phyloP scores from a whole-genome alignment of 2,329 filamentous ascomycete genomes.

The Exophiala xenobiotica region DNA sequence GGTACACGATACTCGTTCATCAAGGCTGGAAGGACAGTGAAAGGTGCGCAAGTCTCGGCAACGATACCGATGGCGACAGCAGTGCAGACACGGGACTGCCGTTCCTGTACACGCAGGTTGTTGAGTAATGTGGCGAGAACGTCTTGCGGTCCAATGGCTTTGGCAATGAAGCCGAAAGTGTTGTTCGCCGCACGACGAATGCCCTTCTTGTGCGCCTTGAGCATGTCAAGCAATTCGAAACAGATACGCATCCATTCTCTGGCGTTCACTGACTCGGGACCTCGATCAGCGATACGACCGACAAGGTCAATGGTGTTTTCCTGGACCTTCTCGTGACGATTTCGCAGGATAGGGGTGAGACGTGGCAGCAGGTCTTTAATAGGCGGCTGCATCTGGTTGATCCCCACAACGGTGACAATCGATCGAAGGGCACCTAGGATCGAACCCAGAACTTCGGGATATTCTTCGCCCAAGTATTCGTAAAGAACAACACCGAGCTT shows the following conservation, averaged over 20 bases:
- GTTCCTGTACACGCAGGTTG: conserved; percentile 94
- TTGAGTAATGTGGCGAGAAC: conserved; percentile 93
- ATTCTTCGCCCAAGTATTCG: conserved; percentile 97
- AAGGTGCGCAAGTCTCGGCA: conserved; percentile 95
- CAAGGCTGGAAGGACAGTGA: conserved; percentile 94
- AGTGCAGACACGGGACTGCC: conserved; percentile 96
- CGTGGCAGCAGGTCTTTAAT: conserved; percentile 95
- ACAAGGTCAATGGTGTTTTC: conserved; percentile 99
- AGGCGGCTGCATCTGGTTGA: conserved; percentile 95
- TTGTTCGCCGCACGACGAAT: conserved; percentile 98
- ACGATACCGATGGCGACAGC: conserved; percentile 98
- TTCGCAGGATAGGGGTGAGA: conserved; percentile 94
- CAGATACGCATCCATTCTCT: conserved; percentile 99
- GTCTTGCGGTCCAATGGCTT: conserved; percentile 97
- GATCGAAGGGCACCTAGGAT: conserved; percentile 92
- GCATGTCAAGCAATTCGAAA: conserved; percentile 97
- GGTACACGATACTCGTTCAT: conserved; percentile 99
- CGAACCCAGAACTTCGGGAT: conserved; percentile 93
- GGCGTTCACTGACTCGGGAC: conserved; percentile 92
- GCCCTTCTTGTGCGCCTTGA: conserved; percentile 99
- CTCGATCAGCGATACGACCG: conserved; percentile 94
- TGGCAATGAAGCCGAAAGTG: conserved; percentile 98
- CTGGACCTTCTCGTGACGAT: conserved; percentile 98
- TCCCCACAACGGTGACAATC: conserved; percentile 96
- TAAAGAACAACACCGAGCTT: conserved; percentile 94